Percentiles rank a stretch among this genome's conserved stretches.
Conservation (phyloP, 2,329 filamentous ascomycete genomes). For the Pyrenophora seminiperda region DNA sequence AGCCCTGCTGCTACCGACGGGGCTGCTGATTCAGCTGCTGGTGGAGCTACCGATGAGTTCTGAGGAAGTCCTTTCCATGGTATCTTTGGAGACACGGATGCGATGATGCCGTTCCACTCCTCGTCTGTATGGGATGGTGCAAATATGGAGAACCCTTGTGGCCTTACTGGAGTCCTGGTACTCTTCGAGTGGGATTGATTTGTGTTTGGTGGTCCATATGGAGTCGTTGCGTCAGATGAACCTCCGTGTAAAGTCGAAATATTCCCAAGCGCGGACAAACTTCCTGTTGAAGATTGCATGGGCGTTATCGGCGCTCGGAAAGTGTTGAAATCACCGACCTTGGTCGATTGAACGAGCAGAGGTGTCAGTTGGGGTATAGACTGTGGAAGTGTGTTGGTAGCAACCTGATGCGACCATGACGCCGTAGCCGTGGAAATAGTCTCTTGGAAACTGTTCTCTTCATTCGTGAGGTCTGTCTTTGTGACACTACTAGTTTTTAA, state of each 20-base stretch:
- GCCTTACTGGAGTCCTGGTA: not conserved
- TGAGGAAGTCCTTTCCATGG: not conserved
- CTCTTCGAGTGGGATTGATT: not conserved
- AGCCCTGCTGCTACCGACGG: no score
- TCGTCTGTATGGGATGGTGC: not conserved
- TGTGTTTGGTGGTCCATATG: not conserved
- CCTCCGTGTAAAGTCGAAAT: not conserved
- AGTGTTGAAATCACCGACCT: not conserved
- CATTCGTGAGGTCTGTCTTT: not conserved
- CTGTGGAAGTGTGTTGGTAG: not conserved
- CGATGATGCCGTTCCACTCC: conserved; percentile 6
- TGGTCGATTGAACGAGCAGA: not conserved
- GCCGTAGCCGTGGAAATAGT: not conserved
- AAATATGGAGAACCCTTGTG: not conserved
- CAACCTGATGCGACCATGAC: not conserved
- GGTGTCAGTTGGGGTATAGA: not conserved
- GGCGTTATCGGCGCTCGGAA: not conserved
- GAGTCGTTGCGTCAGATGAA: not conserved
- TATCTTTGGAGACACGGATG: conserved; percentile 2
- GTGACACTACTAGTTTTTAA: not conserved
- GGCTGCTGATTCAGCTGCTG: not conserved
- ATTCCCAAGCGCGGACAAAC: not conserved
- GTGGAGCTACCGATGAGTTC: not conserved
- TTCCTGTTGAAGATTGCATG: not conserved
- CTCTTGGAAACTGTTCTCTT: not conserved